Evolutionary conservation across 75 land plant genomes (phyloP).

Genomic region (Gnetum montanum): DNA sequence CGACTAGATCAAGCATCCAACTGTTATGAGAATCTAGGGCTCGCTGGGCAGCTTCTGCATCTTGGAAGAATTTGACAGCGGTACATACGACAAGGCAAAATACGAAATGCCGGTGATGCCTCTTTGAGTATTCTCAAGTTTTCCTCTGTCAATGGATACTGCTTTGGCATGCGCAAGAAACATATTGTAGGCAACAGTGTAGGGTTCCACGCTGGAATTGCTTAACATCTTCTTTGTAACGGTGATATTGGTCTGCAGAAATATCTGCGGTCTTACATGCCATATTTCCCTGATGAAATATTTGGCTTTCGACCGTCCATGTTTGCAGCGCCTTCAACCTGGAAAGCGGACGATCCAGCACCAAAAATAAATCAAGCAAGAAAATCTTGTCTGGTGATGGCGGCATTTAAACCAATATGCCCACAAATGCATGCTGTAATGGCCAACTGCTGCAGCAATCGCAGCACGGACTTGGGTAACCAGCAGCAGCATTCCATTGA

Average conservation of each 20-base stretch:
- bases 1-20: conserved; percentile 33
- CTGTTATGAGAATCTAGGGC: conserved; percentile 9
- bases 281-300: conserved; percentile 13
- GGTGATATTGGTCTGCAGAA: conserved; percentile 65
- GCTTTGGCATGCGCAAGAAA: conserved; percentile 10
- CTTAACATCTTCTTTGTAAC: conserved; percentile 43
- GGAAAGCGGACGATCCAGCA: conserved; percentile 50
- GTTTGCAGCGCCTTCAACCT: conserved; percentile 13
- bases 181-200: conserved; percentile 9
- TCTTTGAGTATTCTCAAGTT: conserved; percentile 10
- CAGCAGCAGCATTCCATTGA: too few relatives aligned
- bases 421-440: too few relatives aligned
- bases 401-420: too few relatives aligned
- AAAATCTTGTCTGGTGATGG: conserved; percentile 26
- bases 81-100: background rate
- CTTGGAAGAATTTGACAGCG: too few relatives aligned
- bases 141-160: conserved; percentile 13
- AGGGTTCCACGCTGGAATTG: conserved; percentile 11
- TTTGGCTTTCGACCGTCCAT: background rate
- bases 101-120: too few relatives aligned
- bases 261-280: conserved; percentile 34
- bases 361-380: conserved; percentile 46
- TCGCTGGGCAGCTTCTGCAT: conserved; percentile 3
- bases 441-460: too few relatives aligned
- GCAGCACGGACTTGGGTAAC: too few relatives aligned